phyloP scores from a whole-genome alignment of 192 early-diverging fungal genomes.

The Linnemannia elongata region DNA sequence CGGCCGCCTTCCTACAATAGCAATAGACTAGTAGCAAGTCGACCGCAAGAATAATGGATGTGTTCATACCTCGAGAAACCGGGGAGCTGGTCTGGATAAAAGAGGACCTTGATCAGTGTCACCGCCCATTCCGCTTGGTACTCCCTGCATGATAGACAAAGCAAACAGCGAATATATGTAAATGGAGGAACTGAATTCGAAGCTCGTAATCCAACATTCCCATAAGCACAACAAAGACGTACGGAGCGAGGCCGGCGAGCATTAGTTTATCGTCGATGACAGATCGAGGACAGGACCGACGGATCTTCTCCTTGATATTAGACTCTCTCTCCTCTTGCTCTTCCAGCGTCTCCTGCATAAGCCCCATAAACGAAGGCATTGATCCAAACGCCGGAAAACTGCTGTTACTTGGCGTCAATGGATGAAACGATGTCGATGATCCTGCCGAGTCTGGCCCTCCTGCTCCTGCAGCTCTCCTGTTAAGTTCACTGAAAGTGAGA shows the following conservation, averaged over 20 bases:
- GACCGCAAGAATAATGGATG: background rate
- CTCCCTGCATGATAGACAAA: slow-evolving; percentile 42
- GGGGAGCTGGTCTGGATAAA: slow-evolving; percentile 62
- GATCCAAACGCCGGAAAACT: slow-evolving; percentile 31
- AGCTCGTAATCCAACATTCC: too few relatives aligned
- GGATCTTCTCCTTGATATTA: slow-evolving; percentile 40
- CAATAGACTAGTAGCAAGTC: background rate
- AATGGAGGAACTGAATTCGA: background rate
- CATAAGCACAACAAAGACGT: background rate
- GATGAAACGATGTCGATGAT: slow-evolving; percentile 11
- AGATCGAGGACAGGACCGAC: slow-evolving; percentile 29
- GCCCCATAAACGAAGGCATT: slow-evolving; percentile 16
- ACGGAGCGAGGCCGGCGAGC: slow-evolving; percentile 38
- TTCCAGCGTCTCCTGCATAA: slow-evolving; percentile 39
- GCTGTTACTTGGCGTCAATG: slow-evolving; percentile 18
- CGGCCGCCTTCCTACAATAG: too few relatives aligned
- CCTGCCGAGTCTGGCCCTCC: background rate
- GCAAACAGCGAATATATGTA: background rate
- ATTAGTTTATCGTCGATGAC: slow-evolving; percentile 43
- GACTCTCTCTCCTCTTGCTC: slow-evolving; percentile 39
- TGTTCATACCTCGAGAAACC: slow-evolving; percentile 14
- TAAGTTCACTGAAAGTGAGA: background rate
- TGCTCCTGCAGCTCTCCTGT: background rate
- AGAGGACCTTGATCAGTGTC: slow-evolving; percentile 64
- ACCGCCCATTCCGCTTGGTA: slow-evolving; percentile 64